phyloP scores from a whole-genome alignment of 495 filamentous ascomycete genomes.

The Daldinia concentrica region DNA sequence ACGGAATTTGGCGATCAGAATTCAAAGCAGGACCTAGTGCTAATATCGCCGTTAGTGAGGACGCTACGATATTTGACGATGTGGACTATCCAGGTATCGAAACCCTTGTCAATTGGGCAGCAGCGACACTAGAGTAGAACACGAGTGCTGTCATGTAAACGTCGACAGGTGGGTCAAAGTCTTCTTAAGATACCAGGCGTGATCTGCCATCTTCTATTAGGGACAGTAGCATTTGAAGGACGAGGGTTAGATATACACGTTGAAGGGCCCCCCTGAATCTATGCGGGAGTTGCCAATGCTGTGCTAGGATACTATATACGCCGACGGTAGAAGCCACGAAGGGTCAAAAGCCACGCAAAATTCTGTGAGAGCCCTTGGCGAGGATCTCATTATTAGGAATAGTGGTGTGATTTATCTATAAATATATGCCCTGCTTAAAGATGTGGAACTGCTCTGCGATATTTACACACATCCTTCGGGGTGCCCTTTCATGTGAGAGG shows the following conservation, averaged over 20 bases:
- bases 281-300: neutral
- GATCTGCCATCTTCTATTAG: neutral
- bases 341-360: neutral
- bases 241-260: neutral
- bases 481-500: neutral
- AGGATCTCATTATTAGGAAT: neutral
- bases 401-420: neutral
- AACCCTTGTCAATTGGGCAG: neutral
- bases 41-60: neutral
- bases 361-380: neutral
- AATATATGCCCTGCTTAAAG: neutral
- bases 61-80: neutral
- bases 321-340: neutral
- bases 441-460: neutral
- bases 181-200: neutral
- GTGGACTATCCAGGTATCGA: neutral
- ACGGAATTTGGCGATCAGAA: neutral
- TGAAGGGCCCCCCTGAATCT: neutral
- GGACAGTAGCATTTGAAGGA: neutral
- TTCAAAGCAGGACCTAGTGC: neutral
- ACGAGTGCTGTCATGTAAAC: neutral
- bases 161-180: conserved; percentile 14
- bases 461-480: neutral
- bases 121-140: neutral
- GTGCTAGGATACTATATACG: neutral